phyloP scores from a whole-genome alignment of 441 rosid genomes.

The Arabidopsis hybrid region DNA sequence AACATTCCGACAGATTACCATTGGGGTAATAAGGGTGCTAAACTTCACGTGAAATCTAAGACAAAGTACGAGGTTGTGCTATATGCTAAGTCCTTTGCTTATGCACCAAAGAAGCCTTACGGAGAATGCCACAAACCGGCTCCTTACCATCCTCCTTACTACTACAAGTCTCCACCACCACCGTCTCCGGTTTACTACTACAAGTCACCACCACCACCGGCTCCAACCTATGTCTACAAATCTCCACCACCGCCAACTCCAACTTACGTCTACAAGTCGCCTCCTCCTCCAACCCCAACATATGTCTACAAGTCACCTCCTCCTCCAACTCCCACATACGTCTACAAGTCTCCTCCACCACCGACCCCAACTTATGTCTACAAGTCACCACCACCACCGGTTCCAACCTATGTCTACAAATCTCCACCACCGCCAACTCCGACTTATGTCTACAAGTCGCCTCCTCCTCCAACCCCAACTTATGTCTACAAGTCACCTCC shows the following conservation, averaged over 20 bases:
- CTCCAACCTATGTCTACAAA: slow-evolving; percentile 36
- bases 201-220: slow-evolving; percentile 45
- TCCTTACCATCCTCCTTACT: slow-evolving; percentile 63
- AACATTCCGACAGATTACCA: slow-evolving; percentile 68
- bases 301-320: slow-evolving; percentile 59
- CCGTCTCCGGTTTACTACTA: slow-evolving; percentile 45
- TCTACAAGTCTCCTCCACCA: slow-evolving; percentile 42
- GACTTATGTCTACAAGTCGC: slow-evolving; percentile 34
- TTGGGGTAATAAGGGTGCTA: slow-evolving; percentile 73
- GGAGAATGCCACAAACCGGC: slow-evolving; percentile 72
- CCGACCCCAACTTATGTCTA: slow-evolving; percentile 36
- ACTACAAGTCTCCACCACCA: slow-evolving; percentile 57
- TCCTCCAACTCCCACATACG: slow-evolving; percentile 27
- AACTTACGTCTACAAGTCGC: slow-evolving; percentile 35
- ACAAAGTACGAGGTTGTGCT: slow-evolving; percentile 77
- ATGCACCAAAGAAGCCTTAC: slow-evolving; percentile 77
- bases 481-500: slow-evolving; percentile 53
- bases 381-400: slow-evolving; percentile 46
- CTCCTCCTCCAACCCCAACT: slow-evolving; percentile 38
- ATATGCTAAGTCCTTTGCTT: slow-evolving; percentile 80
- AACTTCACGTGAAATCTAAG: slow-evolving; percentile 74
- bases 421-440: slow-evolving; percentile 44
- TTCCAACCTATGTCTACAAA: slow-evolving; percentile 39
- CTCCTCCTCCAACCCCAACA: slow-evolving; percentile 45
- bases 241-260: slow-evolving; percentile 41